Conservation (phyloP, 805 yeast species). For the Metschnikowia aberdeeniae region DNA sequence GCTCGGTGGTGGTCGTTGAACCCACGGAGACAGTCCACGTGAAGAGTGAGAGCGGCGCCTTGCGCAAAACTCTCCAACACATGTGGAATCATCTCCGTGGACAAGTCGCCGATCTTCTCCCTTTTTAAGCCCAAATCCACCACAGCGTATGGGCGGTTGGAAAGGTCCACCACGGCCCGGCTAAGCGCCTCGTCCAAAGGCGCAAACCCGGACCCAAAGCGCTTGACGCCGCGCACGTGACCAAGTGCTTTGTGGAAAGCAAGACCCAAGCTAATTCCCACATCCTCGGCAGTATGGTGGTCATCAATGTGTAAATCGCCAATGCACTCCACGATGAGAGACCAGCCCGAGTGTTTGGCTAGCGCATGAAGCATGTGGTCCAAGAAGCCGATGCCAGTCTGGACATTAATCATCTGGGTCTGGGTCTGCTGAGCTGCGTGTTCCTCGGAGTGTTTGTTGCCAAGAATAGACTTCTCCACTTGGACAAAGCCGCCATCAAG, state of each 20-base stretch:
- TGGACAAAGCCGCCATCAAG: slow-evolving; percentile 81
- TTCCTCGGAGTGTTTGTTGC: slow-evolving; percentile 21
- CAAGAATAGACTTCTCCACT: slow-evolving; percentile 56
- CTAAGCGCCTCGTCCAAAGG: slow-evolving; percentile 95
- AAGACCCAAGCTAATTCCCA: slow-evolving; percentile 85
- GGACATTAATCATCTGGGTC: slow-evolving; percentile 71
- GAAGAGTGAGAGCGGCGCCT: slow-evolving; percentile 85
- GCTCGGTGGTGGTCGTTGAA: slow-evolving; percentile 95
- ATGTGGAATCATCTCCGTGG: slow-evolving; percentile 98
- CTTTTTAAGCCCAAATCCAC: slow-evolving; percentile 85
- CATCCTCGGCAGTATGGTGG: slow-evolving; percentile 95
- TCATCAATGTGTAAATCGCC: slow-evolving; percentile 97
- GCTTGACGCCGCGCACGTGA: slow-evolving; percentile 80
- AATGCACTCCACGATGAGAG: slow-evolving; percentile 78
- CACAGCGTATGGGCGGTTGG: slow-evolving; percentile 90
- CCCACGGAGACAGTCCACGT: slow-evolving; percentile 92
- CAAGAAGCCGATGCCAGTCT: slow-evolving; percentile 90
- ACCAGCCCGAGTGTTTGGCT: slow-evolving; percentile 97
- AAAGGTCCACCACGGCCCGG: slow-evolving; percentile 92
- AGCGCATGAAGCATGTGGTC: slow-evolving; percentile 98
- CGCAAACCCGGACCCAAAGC: slow-evolving; percentile 92
- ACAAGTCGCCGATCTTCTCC: slow-evolving; percentile 88
- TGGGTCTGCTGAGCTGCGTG: slow-evolving; percentile 70
- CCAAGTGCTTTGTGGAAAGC: slow-evolving; percentile 91
- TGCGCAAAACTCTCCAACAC: slow-evolving; percentile 91